phyloP scores from a whole-genome alignment of 352 stramenopile genomes.

The Globisporangium perplexum region DNA sequence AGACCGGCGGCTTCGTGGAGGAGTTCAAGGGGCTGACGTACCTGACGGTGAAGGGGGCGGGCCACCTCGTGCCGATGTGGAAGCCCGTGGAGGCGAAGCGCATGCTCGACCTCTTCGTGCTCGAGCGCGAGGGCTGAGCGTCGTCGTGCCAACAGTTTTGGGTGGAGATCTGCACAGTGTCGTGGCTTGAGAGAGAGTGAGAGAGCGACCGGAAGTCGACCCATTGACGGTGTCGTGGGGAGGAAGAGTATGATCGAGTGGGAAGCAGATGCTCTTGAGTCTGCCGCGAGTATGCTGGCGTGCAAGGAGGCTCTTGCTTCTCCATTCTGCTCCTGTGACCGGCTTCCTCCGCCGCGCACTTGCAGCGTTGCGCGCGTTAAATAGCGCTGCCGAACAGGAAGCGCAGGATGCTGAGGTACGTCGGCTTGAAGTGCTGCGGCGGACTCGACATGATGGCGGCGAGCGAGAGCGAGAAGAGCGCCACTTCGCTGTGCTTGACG shows the following conservation, averaged over 20 bases:
- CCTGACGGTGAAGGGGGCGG: constrained; percentile 88
- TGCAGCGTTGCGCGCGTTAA: too few species aligned
- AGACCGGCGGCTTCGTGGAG: constrained; percentile 84
- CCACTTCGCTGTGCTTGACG: constrained; percentile 66
- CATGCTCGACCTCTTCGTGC: constrained; percentile 68
- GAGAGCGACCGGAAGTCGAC: too few species aligned
- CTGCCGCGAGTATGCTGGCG: too few species aligned
- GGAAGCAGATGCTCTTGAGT: too few species aligned
- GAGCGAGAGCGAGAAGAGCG: constrained; percentile 83
- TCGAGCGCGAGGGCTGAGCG: constrained; percentile 26
- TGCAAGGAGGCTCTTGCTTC: too few species aligned
- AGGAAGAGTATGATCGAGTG: too few species aligned
- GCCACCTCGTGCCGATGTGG: constrained; percentile 85
- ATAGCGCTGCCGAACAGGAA: constrained; percentile 87
- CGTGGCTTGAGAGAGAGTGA: too few species aligned
- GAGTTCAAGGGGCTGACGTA: constrained; percentile 82
- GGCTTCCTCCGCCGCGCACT: too few species aligned
- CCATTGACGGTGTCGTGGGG: too few species aligned
- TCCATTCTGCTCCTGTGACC: too few species aligned
- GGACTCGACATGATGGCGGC: constrained; percentile 79
- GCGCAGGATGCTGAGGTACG: constrained; percentile 71
- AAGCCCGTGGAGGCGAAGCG: constrained; percentile 66
- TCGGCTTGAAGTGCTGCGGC: constrained; percentile 80
- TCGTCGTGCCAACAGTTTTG: too few species aligned
- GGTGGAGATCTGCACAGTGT: too few species aligned